Evolutionary conservation across 306 rosid species (phyloP).

Genomic region (Cucumis melo): DNA sequence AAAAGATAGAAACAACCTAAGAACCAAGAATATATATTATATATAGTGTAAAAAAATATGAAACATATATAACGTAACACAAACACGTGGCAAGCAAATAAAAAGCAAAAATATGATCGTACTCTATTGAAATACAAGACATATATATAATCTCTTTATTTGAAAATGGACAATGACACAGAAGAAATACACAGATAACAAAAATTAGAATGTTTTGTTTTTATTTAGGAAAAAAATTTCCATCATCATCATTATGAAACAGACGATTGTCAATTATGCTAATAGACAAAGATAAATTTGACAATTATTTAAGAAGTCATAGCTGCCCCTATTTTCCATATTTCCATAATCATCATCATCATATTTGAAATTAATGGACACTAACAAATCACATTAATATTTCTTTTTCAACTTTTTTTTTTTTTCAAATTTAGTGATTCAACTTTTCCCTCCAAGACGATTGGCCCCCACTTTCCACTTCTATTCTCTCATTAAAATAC

Average conservation of each 20-base stretch:
- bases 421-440: slow-evolving; percentile 23
- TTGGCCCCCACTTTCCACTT: slow-evolving; percentile 7
- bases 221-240: neutral
- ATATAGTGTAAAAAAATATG: too few relatives aligned
- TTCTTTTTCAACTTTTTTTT: neutral
- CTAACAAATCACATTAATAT: neutral
- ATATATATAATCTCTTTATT: too few relatives aligned
- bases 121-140: too few relatives aligned
- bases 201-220: neutral
- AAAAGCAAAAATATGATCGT: too few relatives aligned
- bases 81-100: too few relatives aligned
- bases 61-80: too few relatives aligned
- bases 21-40: too few relatives aligned
- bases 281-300: neutral
- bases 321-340: neutral
- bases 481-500: neutral
- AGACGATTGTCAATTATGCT: neutral
- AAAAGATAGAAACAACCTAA: too few relatives aligned
- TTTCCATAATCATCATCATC: neutral
- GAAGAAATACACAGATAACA: neutral
- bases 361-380: neutral
- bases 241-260: neutral
- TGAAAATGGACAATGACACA: neutral
- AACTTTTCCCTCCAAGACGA: slow-evolving; percentile 26
- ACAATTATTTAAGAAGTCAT: neutral